A percentile compares a stretch with the other conserved stretches of the same genome.
Conservation (phyloP, 2,329 filamentous ascomycete genomes). For the Pyricularia pennisetigena region DNA sequence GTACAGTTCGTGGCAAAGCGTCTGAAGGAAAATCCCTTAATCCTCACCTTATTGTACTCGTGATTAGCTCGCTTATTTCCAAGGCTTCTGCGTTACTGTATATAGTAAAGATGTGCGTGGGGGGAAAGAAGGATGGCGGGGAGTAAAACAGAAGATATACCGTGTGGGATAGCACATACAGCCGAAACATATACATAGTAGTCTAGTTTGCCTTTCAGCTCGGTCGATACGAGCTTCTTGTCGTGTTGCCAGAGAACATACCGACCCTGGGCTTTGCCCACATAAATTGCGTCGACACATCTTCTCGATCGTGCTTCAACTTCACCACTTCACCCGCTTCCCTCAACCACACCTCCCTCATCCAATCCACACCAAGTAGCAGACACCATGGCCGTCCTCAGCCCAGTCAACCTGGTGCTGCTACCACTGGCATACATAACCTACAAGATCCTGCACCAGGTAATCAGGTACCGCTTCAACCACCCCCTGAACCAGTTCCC, state of each 20-base stretch:
- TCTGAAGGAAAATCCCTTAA: too few relatives aligned
- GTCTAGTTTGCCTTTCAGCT: background rate
- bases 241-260: too few relatives aligned
- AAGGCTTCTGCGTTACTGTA: background rate
- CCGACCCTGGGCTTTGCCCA: too few relatives aligned
- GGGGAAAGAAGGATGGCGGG: background rate
- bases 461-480: conserved; percentile 39
- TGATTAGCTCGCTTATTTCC: background rate
- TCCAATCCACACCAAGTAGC: background rate
- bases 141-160: background rate
- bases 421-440: background rate
- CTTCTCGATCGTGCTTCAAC: too few relatives aligned
- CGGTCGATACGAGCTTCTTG: too few relatives aligned
- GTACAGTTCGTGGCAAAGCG: background rate
- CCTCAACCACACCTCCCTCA: background rate
- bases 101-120: background rate
- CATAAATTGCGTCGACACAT: too few relatives aligned
- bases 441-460: conserved; percentile 28
- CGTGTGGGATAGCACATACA: background rate
- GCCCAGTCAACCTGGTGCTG: background rate
- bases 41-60: background rate
- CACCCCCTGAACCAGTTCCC: conserved; percentile 42
- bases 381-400: background rate
- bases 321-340: background rate
- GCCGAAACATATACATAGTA: background rate